Conservation (phyloP, 1,284 basidiomycete species). For the Naganishia sp. region DNA sequence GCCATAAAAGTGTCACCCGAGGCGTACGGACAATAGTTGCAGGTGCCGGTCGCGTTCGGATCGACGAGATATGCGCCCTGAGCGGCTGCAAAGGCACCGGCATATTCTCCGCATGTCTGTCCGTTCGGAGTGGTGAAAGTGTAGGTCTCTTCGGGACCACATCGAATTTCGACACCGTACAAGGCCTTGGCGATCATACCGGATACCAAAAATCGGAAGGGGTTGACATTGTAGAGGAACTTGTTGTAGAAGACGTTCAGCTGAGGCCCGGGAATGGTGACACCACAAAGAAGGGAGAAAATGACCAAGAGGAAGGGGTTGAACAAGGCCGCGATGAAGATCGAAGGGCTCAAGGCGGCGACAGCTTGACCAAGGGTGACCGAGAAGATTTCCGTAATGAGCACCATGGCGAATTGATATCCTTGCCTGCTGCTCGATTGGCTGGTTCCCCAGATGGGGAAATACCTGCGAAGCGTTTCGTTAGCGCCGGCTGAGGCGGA, state of each 20-base stretch:
- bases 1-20: conserved; percentile 69
- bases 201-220: conserved; percentile 70
- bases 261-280: conserved; percentile 65
- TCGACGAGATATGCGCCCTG: conserved; percentile 80
- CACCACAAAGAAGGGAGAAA: conserved; percentile 74
- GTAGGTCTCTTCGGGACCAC: conserved; percentile 67
- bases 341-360: conserved; percentile 66
- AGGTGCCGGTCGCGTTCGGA: conserved; percentile 52
- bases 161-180: conserved; percentile 68
- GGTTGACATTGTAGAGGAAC: conserved; percentile 71
- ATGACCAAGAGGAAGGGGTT: conserved; percentile 74
- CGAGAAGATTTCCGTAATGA: conserved; percentile 73
- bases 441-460: conserved; percentile 34
- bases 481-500: conserved; percentile 38
- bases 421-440: conserved; percentile 58
- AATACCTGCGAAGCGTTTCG: conserved; percentile 53
- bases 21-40: conserved; percentile 48
- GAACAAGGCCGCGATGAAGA: conserved; percentile 72
- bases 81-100: conserved; percentile 63
- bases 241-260: conserved; percentile 70
- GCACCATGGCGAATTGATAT: conserved; percentile 68
- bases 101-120: conserved; percentile 74
- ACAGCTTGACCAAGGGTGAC: conserved; percentile 71
- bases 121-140: conserved; percentile 70
- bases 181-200: conserved; percentile 76